Conservation (phyloP, 2,329 filamentous ascomycete genomes). For the Elsinoe perseae region DNA sequence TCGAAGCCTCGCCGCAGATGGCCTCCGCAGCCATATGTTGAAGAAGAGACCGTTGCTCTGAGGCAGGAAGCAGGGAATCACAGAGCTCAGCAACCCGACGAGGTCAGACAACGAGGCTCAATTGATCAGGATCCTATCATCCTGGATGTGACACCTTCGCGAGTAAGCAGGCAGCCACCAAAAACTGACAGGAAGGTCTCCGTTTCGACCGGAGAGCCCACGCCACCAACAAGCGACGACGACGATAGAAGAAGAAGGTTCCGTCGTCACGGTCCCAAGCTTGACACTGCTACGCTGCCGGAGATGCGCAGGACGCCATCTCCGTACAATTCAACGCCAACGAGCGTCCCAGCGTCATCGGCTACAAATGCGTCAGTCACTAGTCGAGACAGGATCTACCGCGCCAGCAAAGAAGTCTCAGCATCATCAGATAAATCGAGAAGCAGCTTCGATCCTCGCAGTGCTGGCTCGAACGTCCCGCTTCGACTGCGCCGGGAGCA, state of each 20-base stretch:
- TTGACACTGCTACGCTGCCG: slow-evolving; percentile 31
- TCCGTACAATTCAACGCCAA: slow-evolving; percentile 39
- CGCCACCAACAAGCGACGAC: slow-evolving; percentile 34
- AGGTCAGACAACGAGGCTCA: slow-evolving; percentile 54
- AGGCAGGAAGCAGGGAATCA: slow-evolving; percentile 50
- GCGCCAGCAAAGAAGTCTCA: neutral
- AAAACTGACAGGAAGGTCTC: slow-evolving; percentile 55
- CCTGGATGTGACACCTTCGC: slow-evolving; percentile 44
- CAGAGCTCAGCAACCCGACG: slow-evolving; percentile 39
- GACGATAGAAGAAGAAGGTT: slow-evolving; percentile 24
- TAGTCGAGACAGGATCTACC: neutral
- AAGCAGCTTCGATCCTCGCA: slow-evolving; percentile 20
- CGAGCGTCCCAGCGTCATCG: slow-evolving; percentile 35
- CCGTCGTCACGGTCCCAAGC: slow-evolving; percentile 24
- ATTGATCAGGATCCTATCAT: slow-evolving; percentile 63
- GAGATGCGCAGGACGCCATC: slow-evolving; percentile 38
- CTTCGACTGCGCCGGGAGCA: neutral
- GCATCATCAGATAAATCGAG: neutral
- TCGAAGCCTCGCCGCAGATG: slow-evolving; percentile 25
- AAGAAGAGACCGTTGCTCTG: slow-evolving; percentile 59
- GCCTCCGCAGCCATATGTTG: slow-evolving; percentile 58
- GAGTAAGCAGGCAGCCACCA: slow-evolving; percentile 28
- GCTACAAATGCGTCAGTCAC: slow-evolving; percentile 38
- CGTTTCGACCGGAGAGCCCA: slow-evolving; percentile 23
- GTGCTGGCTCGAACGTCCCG: slow-evolving; percentile 25